Base-by-base conservation (phyloP, 805 yeast species). In the Candida ulmi region DNA sequence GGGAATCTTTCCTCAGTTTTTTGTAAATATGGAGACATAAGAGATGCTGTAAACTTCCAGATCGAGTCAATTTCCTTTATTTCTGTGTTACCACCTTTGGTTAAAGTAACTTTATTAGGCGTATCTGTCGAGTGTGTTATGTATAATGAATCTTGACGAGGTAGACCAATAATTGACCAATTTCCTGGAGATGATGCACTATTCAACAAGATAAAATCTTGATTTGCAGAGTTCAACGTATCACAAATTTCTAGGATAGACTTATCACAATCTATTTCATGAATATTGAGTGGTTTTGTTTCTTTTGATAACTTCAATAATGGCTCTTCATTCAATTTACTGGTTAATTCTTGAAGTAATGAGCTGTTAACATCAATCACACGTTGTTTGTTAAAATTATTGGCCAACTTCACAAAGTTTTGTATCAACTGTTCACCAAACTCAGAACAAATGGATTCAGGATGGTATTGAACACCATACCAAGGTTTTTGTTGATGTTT, bases 391-490 rank as follows among this genome's bases (percentile, higher is more conserved):
- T 48, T 65, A 42, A 46, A 49, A 0, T 33, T 29, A 1, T 38
- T 24, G 1, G 69, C 61, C 5, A 57, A 9, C 2, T 36, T 12
- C 26, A 62, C 33, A 56, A 91, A 91, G 54, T 84, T 85, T 9
- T 50, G 46, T 4, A 90, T 59, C 37, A 93, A 57, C 11, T 57
- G 51, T 2, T 55, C 68, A 2, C 99, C 99, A 35, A 63, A 51
- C 12, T 69, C 65, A 0, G 97, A 88, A 51, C 96, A 87, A 30
- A 91, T 78, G 1, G 96, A 88, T 55, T 93, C 99, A 0, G 99
- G 99, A 54, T 93, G 99, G 54, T 90, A 95, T 54, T 93, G 99
- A 2, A 93, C 97, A 1, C 96, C 99, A 58, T 69, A 91, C 65
- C 83, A 84, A 0, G 97, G 97, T 17, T 64, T 61, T 0, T 28